Evolutionary conservation across 2,329 filamentous ascomycete genomes (phyloP).

Genomic region (Trichoderma semiorbis): DNA sequence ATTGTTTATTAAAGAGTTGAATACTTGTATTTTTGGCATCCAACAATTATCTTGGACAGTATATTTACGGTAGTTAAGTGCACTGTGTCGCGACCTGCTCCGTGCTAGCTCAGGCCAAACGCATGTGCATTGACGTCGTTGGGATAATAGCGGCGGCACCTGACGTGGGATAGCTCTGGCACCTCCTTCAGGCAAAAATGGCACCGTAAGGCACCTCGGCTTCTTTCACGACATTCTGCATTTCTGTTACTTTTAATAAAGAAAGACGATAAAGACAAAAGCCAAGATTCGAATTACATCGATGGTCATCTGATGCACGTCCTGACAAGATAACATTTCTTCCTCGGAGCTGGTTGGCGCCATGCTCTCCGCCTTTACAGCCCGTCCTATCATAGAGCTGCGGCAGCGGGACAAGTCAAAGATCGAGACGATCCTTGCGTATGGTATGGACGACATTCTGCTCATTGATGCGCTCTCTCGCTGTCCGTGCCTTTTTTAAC

Average conservation of each 20-base stretch:
- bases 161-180: slow-evolving; percentile 10
- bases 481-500: not conserved
- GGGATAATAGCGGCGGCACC: slow-evolving; percentile 13
- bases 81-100: slow-evolving; percentile 25
- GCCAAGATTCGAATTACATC: not conserved
- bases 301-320: slow-evolving; percentile 30
- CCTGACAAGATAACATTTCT: slow-evolving; percentile 28
- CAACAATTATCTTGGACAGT: not conserved
- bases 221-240: not conserved
- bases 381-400: slow-evolving; percentile 94
- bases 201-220: not conserved
- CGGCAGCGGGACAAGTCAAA: slow-evolving; percentile 92
- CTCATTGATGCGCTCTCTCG: not conserved
- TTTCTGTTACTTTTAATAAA: not conserved
- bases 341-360: slow-evolving; percentile 44
- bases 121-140: slow-evolving; percentile 32
- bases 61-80: not conserved
- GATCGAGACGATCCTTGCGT: slow-evolving; percentile 92
- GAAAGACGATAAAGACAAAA: not conserved
- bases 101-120: slow-evolving; percentile 25
- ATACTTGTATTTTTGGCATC: not conserved
- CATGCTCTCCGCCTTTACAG: slow-evolving; percentile 98
- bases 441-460: slow-evolving; percentile 54
- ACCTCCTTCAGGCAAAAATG: slow-evolving; percentile 11
- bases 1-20: not conserved